A percentile compares a stretch with the other conserved stretches of the same genome.
Conservation (phyloP, 2,329 filamentous ascomycete species). For the Teratosphaeria pseudoeucalypti region DNA sequence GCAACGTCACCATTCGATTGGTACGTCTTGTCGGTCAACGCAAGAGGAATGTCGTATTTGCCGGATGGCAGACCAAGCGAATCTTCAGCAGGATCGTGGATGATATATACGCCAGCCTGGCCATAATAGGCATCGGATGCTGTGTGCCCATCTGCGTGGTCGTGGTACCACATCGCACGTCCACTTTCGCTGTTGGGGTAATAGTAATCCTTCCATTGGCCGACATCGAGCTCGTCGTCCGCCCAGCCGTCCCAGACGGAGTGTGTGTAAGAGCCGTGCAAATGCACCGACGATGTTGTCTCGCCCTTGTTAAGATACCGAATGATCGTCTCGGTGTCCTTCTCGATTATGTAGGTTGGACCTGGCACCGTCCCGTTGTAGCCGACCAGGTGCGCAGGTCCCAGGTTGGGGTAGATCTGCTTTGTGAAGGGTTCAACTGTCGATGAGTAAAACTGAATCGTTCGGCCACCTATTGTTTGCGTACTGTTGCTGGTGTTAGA, state of each 20-base stretch:
- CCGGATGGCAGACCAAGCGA: constrained; percentile 41
- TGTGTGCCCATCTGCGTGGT: constrained; percentile 35
- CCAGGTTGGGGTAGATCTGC: constrained; percentile 35
- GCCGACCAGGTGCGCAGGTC: constrained; percentile 32
- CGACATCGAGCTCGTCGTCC: constrained; percentile 40
- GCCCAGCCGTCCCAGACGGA: constrained; percentile 43
- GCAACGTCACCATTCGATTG: constrained; percentile 40
- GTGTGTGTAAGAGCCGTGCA: constrained; percentile 43
- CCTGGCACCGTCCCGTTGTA: constrained; percentile 47
- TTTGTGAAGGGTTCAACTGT: constrained; percentile 31
- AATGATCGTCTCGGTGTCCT: constrained; percentile 43
- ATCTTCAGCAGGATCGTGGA: constrained; percentile 42
- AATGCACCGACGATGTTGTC: constrained; percentile 39
- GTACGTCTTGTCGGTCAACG: constrained; percentile 43
- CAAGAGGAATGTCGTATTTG: constrained; percentile 44
- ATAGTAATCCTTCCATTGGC: constrained; percentile 48
- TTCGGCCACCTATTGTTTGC: constrained; percentile 24
- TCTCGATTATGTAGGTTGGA: constrained; percentile 41
- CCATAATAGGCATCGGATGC: constrained; percentile 47
- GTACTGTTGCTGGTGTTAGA: constrained; percentile 10
- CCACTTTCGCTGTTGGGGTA: constrained; percentile 47
- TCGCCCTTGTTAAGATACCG: constrained; percentile 43
- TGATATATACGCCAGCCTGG: constrained; percentile 47
- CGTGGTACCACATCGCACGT: constrained; percentile 49
- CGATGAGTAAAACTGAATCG: constrained; percentile 39